These are phyloP conservation scores for Trichoderma simmonsii DNA, from an alignment of 2,329 filamentous ascomycete genomes.

Conservation along the genomic window DNA sequence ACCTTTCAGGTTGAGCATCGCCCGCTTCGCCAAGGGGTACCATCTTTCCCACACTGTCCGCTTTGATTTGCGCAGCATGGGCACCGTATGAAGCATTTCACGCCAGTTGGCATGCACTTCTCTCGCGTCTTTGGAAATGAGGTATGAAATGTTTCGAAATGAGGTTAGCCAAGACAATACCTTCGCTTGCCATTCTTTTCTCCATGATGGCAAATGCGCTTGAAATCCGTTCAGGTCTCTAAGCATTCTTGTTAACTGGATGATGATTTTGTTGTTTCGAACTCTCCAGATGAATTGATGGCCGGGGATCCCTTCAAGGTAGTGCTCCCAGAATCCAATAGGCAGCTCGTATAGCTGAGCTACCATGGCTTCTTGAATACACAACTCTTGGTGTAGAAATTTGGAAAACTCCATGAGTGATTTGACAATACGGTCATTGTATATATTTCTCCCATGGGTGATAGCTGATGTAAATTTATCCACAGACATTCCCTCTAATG, in stretches of 20 bases:
- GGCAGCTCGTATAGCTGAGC: conserved; percentile 26
- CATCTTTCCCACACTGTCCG: conserved; percentile 8
- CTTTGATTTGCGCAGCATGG: conserved; percentile 26
- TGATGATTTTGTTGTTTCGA: not conserved
- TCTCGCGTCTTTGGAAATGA: conserved; percentile 17
- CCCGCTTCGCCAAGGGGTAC: conserved; percentile 57
- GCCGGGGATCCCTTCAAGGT: not conserved
- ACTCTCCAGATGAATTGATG: conserved; percentile 17
- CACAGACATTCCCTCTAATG: not conserved
- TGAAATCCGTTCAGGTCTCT: not conserved
- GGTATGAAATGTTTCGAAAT: conserved; percentile 17
- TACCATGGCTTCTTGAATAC: conserved; percentile 24
- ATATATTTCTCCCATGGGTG: not conserved
- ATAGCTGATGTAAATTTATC: not conserved
- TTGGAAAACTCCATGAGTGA: conserved; percentile 22
- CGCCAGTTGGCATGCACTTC: conserved; percentile 23
- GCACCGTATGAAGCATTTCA: conserved; percentile 24
- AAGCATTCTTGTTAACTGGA: not conserved
- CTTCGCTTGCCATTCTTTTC: conserved; percentile 22
- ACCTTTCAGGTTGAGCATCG: conserved; percentile 64
- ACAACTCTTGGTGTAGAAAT: conserved; percentile 21
- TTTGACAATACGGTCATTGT: conserved; percentile 20
- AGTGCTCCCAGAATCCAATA: conserved; percentile 19
- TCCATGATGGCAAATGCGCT: not conserved
- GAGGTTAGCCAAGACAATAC: conserved; percentile 16